phyloP scores from a whole-genome alignment of 441 rosid genomes.

The Theobroma grandiflorum region DNA sequence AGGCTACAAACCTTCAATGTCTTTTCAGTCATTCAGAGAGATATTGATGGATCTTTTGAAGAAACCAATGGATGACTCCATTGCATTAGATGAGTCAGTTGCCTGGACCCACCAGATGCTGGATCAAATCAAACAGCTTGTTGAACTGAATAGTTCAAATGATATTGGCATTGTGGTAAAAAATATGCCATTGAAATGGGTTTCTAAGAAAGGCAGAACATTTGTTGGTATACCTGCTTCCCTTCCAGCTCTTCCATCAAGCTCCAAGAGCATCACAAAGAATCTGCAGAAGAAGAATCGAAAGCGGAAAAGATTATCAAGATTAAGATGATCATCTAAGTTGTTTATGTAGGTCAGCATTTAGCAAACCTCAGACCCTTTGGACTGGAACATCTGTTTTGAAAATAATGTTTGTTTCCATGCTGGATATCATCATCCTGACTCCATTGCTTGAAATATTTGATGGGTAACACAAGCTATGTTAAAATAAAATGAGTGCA shows the following conservation, averaged over 20 bases:
- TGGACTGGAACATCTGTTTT: neutral
- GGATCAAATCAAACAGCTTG: constrained; percentile 76
- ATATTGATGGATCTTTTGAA: constrained; percentile 56
- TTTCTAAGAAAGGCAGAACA: constrained; percentile 78
- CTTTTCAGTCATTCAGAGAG: constrained; percentile 66
- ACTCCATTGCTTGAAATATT: constrained; percentile 3
- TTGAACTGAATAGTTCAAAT: constrained; percentile 58
- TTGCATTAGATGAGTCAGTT: constrained; percentile 67
- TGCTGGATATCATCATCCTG: constrained; percentile 12
- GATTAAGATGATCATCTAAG: constrained; percentile 42
- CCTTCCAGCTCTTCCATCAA: constrained; percentile 36
- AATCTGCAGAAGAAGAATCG: constrained; percentile 38
- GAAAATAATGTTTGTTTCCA: neutral
- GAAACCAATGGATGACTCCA: constrained; percentile 77
- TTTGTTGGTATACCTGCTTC: constrained; percentile 79
- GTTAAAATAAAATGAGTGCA: neutral
- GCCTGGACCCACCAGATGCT: constrained; percentile 82
- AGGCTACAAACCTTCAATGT: constrained; percentile 65
- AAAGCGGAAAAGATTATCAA: constrained; percentile 58
- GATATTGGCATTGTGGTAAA: constrained; percentile 67
- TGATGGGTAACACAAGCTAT: neutral
- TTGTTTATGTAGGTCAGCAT: neutral
- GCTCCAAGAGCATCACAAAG: constrained; percentile 36
- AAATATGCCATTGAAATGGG: constrained; percentile 78
- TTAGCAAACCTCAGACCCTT: constrained; percentile 1